Conservation (phyloP, 2,329 filamentous ascomycete genomes). For the Aspergillus transmontanensis region DNA sequence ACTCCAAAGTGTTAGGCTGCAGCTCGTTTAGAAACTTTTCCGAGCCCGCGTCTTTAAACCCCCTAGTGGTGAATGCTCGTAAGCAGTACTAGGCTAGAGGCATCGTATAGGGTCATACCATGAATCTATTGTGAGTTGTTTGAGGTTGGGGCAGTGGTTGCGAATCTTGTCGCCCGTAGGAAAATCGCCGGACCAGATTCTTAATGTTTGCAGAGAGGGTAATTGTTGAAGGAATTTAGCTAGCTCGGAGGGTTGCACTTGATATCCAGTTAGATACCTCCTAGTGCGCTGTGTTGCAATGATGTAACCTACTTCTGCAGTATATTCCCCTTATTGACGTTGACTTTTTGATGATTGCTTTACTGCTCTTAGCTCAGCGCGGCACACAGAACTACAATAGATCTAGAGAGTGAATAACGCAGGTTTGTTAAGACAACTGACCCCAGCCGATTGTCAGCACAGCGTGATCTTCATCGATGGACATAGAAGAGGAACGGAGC, state of each 20-base stretch:
- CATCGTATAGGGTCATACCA: conserved; percentile 37
- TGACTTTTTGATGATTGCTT: conserved; percentile 51
- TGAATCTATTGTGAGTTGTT: conserved; percentile 60
- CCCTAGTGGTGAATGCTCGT: conserved; percentile 31
- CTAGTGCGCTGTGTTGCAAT: background rate
- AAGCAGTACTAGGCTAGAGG: conserved; percentile 4
- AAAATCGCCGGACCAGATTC: conserved; percentile 63
- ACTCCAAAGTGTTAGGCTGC: conserved; percentile 58
- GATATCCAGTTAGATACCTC: conserved; percentile 6
- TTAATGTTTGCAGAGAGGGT: conserved; percentile 59
- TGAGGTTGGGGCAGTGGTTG: conserved; percentile 62
- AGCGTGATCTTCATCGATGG: conserved; percentile 38
- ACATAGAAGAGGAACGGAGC: conserved; percentile 21
- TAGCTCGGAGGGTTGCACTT: conserved; percentile 56
- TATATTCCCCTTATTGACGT: conserved; percentile 62
- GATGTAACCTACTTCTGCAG: conserved; percentile 47
- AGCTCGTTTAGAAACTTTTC: conserved; percentile 62
- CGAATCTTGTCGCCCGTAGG: conserved; percentile 60
- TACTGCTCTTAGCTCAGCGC: conserved; percentile 7
- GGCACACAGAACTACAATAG: background rate
- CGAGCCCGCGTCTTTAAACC: conserved; percentile 53
- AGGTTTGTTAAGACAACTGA: conserved; percentile 24
- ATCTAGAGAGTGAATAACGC: background rate
- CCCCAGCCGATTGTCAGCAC: conserved; percentile 54
- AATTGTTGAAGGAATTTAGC: conserved; percentile 62